Evolutionary conservation across 2,329 filamentous ascomycete genomes (phyloP), one percentile per base, ranked within the genome.

Genomic region (Xylaria sp.): DNA sequence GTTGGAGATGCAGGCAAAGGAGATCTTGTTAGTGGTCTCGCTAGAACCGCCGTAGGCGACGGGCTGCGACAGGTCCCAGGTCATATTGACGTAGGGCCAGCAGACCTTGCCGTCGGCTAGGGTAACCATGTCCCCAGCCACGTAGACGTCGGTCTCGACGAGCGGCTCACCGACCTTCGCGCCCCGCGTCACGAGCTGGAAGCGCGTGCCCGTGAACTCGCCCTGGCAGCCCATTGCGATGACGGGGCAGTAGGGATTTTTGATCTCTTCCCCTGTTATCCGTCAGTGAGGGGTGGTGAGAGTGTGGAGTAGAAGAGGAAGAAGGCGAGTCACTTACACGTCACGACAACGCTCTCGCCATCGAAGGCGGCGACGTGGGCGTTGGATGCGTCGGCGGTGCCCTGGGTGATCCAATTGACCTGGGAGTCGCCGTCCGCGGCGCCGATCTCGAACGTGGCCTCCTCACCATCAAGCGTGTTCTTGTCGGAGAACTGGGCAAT

Each of bases 41-140:
- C 73, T 68, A 2, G 69, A 65, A 9, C 66, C 69, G 13, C 58
- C 63, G 45, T 65, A 66, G 66, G 71, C 66, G 17, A 72, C 72
- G 15, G 79, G 71, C 57, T 69, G 65, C 57, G 77, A 78, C 54
- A 85, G 73, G 65, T 79, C 77, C 86, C 86, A 88, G 38, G 79
- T 79, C 84, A 87, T 86, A 74, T 80, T 80, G 60, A 87, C 84
- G 68, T 87, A 88, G 29, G 86, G 86, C 86, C 86, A 90, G 81
- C 87, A 89, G 71, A 90, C 81, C 54, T 84, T 81, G 25, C 84
- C 85, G 66, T 87, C 85, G n/a, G 77, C 71, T 80, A 87, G 84
- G 36, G 85, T 87, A 11, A 87, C 86, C 81, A 89, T 88, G 72
- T 90, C 87, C 44, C 87, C 87, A 7, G 87, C 85, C 51, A 90